Percentiles rank a stretch among this genome's conserved stretches.
These are phyloP conservation scores for Poteriospumella lacustris DNA, from an alignment of 108 stramenopile species.

Conservation along the genomic window DNA sequence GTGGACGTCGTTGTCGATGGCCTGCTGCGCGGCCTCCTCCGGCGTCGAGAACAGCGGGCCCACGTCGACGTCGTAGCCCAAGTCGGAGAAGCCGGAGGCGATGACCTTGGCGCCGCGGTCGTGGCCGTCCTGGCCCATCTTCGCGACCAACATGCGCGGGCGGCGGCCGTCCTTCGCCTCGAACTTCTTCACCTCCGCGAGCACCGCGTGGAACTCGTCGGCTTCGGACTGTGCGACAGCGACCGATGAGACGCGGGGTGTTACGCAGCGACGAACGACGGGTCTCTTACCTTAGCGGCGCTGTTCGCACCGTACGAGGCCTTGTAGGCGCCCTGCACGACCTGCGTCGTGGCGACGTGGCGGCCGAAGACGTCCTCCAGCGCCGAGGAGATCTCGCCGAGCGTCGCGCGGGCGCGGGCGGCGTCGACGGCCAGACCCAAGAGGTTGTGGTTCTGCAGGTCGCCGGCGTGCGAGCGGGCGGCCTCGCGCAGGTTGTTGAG, in stretches of 20 bases:
- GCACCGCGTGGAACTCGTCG: constrained; percentile 67
- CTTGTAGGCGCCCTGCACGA: constrained; percentile 91
- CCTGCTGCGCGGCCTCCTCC: constrained; percentile 80
- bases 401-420: constrained; percentile 75
- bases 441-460: constrained; percentile 73
- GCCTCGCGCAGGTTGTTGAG: constrained; percentile 64
- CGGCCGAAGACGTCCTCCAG: constrained; percentile 91
- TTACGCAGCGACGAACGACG: too few relatives aligned
- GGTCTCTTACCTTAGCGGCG: constrained; percentile 53
- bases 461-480: constrained; percentile 67
- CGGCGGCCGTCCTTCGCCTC: constrained; percentile 80
- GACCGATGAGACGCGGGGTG: too few relatives aligned
- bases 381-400: constrained; percentile 91
- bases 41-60: constrained; percentile 95
- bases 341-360: constrained; percentile 71
- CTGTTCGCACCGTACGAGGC: constrained; percentile 39
- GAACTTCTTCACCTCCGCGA: constrained; percentile 75
- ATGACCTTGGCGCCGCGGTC: constrained; percentile 97
- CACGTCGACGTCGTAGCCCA: constrained; percentile 95
- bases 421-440: constrained; percentile 83
- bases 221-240: too few relatives aligned
- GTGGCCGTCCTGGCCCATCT: constrained; percentile 99
- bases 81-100: constrained; percentile 86
- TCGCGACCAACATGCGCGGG: constrained; percentile 91
- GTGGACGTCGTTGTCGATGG: constrained; percentile 93